A percentile compares a stretch with the other conserved stretches of the same genome.
Evolutionary conservation across 768 basidiomycete genomes (phyloP).

Genomic region (Tylopilus rubrobrunneus): DNA sequence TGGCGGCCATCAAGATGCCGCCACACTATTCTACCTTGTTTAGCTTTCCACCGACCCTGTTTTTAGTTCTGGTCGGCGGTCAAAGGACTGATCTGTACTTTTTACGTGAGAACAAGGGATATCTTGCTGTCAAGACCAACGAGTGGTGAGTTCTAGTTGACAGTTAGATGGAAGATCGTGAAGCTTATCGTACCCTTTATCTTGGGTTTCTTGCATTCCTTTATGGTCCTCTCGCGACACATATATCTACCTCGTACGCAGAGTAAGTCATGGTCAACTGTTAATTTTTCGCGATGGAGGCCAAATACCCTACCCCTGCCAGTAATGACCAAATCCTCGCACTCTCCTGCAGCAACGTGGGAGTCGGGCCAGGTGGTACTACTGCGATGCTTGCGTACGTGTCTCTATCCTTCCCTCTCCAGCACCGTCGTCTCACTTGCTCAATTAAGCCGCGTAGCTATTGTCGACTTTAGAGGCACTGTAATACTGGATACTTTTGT

Average conservation of each 20-base stretch:
- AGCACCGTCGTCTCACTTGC: conserved; percentile 6
- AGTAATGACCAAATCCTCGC: conserved; percentile 49
- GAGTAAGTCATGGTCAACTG: conserved; percentile 17
- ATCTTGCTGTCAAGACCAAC: conserved; percentile 12
- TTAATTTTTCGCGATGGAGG: conserved; percentile 25
- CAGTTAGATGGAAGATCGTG: conserved; percentile 18
- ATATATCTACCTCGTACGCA: conserved; percentile 23
- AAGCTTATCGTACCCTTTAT: conserved; percentile 25
- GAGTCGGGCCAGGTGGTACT: conserved; percentile 75
- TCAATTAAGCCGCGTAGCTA: conserved; percentile 42
- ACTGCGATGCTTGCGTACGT: conserved; percentile 81
- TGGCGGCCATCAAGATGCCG: conserved; percentile 18
- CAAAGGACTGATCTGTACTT: conserved; percentile 10
- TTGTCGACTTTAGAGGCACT: conserved; percentile 57
- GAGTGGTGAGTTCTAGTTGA: conserved; percentile 10
- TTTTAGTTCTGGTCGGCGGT: conserved; percentile 6
- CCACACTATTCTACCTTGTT: conserved; percentile 24
- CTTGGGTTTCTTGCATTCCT: conserved; percentile 14
- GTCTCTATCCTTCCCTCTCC: conserved; percentile 3
- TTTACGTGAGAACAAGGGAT: conserved; percentile 22
- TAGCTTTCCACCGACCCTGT: conserved; percentile 11
- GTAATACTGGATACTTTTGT: conserved; percentile 63
- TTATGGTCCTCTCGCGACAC: conserved; percentile 7
- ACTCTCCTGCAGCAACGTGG: conserved; percentile 67
- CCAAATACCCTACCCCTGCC: conserved; percentile 29